Percentiles rank a stretch among this genome's conserved stretches.
These are phyloP conservation scores for Nakaseomyces nivariensis DNA, from an alignment of 1,139 yeast genomes.

Conservation along the genomic window DNA sequence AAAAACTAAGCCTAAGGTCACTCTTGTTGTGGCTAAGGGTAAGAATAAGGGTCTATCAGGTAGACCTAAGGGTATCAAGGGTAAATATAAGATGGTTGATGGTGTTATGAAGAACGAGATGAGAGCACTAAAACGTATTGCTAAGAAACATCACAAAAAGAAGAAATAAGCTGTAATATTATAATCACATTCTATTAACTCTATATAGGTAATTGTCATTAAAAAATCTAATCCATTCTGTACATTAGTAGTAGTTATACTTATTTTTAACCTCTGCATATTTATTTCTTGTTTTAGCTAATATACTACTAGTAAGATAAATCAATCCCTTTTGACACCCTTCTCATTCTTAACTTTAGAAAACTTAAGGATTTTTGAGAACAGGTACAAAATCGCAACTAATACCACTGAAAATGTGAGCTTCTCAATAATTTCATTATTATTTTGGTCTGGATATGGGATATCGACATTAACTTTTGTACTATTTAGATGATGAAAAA, in stretches of 20 bases:
- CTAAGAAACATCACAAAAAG: constrained; percentile 62
- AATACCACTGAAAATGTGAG: constrained; percentile 21
- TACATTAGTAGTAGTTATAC: background rate
- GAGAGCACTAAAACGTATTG: constrained; percentile 82
- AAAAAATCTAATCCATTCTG: background rate
- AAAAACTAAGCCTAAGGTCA: constrained; percentile 69
- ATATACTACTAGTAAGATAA: background rate
- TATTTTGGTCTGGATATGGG: constrained; percentile 31
- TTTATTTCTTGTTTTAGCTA: background rate
- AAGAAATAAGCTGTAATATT: constrained; percentile 5
- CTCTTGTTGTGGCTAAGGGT: constrained; percentile 86
- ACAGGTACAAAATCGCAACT: background rate
- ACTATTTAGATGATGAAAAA: constrained; percentile 31
- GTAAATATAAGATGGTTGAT: constrained; percentile 98
- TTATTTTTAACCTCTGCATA: background rate
- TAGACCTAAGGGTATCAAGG: constrained; percentile 93
- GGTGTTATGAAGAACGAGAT: constrained; percentile 96
- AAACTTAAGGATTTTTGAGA: background rate
- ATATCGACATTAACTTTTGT: constrained; percentile 23
- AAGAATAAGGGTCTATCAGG: constrained; percentile 79
- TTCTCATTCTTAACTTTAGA: background rate
- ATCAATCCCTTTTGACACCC: background rate
- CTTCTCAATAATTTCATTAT: constrained; percentile 26
- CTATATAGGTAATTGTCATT: background rate
- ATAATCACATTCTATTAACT: background rate